Base-by-base conservation (phyloP, 345 rosid species). In the Euphorbia pulcherrima region DNA sequence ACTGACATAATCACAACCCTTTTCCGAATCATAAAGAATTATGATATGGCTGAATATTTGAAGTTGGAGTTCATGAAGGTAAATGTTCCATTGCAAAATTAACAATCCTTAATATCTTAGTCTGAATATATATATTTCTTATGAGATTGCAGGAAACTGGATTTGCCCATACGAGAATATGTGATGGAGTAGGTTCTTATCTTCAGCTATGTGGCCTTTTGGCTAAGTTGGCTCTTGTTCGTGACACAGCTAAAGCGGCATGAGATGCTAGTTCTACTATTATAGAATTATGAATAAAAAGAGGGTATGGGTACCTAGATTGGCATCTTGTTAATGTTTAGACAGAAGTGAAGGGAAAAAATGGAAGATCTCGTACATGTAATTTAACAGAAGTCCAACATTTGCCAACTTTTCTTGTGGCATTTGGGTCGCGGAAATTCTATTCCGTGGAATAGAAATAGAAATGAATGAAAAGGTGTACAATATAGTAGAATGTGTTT, bases 11-110 rank as follows among this genome's bases (percentile, higher is more conserved):
- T 94, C 76, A 91, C 97, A 6, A 89, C 99, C 18, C 88, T 94
- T 23, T 94, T 94, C 78, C 91, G 97, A 6, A 87, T 91, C 65
- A 89, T 89, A 74, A 94, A 94, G 78, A 88, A 82, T 50, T 89
- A 91, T 56, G 97, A 94, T 44, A 91, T 91, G 97, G 88, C 93
- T 30, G 97, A 94, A 81, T 88, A 85, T 76, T 80, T 94, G 71
- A 94, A 94, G 80, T 73, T 94, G 70, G 97, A 94, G 76, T 91
- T 91, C 83, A 87, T 94, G 99, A 94, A 94, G 96, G 97, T 91
- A 69, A 23, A 5, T 29, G 41, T 26, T 21, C 9, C 27, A 4
- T 46, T 24, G 11, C 47, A 21, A 53, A n/a, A 52, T 21, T 12
- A 16, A 1, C 21, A 29, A 54, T 53, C 39, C 57, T 33, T 33